Percentiles rank a stretch among this genome's conserved stretches.
phyloP scores from a whole-genome alignment of 139 green algal species.

The Chlorella sp. region DNA sequence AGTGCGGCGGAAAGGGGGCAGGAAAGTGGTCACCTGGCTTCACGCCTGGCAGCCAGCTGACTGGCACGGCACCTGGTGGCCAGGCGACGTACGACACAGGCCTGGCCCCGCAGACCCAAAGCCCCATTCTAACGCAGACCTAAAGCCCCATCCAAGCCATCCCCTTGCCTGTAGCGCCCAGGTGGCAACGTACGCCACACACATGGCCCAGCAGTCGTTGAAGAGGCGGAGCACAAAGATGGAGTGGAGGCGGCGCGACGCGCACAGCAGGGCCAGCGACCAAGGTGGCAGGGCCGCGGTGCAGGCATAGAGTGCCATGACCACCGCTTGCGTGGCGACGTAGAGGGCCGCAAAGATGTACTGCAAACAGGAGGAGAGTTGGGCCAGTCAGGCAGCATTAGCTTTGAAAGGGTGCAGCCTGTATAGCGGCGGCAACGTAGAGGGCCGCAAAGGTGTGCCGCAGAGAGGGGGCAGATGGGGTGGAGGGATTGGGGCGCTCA shows the following conservation, averaged over 20 bases:
- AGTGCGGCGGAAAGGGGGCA: neutral
- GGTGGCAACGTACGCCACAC: slow-evolving; percentile 62
- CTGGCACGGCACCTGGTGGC: no score
- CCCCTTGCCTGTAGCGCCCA: slow-evolving; percentile 35
- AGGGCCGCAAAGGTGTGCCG: slow-evolving; percentile 67
- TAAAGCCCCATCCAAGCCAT: no score
- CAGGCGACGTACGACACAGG: no score
- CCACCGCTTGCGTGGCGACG: slow-evolving; percentile 62
- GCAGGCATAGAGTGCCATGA: slow-evolving; percentile 69
- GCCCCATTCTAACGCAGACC: no score
- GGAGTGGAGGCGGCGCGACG: slow-evolving; percentile 85
- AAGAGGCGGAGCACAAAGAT: slow-evolving; percentile 90
- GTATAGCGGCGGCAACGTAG: slow-evolving; percentile 59
- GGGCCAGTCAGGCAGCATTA: neutral
- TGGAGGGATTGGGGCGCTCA: neutral
- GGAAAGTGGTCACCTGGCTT: no score
- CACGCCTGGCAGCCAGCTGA: neutral
- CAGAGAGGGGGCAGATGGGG: neutral
- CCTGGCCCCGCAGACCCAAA: no score
- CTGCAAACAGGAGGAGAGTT: slow-evolving; percentile 37
- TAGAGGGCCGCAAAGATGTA: slow-evolving; percentile 74
- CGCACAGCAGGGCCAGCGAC: slow-evolving; percentile 69
- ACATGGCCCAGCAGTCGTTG: slow-evolving; percentile 86
- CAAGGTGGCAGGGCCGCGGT: slow-evolving; percentile 69
- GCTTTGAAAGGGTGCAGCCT: neutral